These are phyloP conservation scores for Coleophoma cylindrospora DNA, from an alignment of 2,329 filamentous ascomycete species.

Conservation along the genomic window DNA sequence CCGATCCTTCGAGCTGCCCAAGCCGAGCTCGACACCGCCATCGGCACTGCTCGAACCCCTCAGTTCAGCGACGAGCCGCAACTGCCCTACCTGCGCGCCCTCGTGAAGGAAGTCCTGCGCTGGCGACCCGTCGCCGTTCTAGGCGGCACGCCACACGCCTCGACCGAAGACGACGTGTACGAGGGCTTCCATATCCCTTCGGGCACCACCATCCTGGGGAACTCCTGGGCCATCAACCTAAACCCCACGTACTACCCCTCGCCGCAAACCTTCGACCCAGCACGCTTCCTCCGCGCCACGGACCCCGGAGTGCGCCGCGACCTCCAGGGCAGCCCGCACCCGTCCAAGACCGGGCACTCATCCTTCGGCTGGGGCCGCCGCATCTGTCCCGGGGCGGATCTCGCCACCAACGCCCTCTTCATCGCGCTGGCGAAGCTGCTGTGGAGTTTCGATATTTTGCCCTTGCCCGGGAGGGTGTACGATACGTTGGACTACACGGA, in stretches of 20 bases:
- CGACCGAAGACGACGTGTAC: constrained; percentile 28
- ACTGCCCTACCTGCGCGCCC: constrained; percentile 36
- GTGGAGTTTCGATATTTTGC: constrained; percentile 43
- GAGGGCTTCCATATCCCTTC: constrained; percentile 34
- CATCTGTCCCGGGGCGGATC: constrained; percentile 52
- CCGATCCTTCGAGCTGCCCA: constrained; percentile 32
- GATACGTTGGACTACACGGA: constrained; percentile 22
- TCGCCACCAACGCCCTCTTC: constrained; percentile 44
- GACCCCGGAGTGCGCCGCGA: constrained; percentile 21
- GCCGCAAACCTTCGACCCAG: constrained; percentile 39
- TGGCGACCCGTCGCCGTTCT: constrained; percentile 30
- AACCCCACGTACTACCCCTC: constrained; percentile 34
- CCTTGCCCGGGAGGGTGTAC: constrained; percentile 10
- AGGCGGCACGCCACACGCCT: constrained; percentile 29
- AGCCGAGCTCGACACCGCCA: constrained; percentile 33
- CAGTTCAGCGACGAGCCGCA: constrained; percentile 30
- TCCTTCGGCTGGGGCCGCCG: constrained; percentile 34
- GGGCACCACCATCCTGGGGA: constrained; percentile 30
- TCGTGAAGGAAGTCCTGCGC: constrained; percentile 37
- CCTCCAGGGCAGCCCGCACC: constrained; percentile 15
- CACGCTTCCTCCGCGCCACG: constrained; percentile 25
- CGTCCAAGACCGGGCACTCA: constrained; percentile 24
- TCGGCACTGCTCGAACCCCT: constrained; percentile 32
- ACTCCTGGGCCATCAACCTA: constrained; percentile 33
- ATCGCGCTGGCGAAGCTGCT: constrained; percentile 42